Base-by-base conservation (phyloP, 2,329 filamentous ascomycete genomes). In the Epichloe amarillans region DNA sequence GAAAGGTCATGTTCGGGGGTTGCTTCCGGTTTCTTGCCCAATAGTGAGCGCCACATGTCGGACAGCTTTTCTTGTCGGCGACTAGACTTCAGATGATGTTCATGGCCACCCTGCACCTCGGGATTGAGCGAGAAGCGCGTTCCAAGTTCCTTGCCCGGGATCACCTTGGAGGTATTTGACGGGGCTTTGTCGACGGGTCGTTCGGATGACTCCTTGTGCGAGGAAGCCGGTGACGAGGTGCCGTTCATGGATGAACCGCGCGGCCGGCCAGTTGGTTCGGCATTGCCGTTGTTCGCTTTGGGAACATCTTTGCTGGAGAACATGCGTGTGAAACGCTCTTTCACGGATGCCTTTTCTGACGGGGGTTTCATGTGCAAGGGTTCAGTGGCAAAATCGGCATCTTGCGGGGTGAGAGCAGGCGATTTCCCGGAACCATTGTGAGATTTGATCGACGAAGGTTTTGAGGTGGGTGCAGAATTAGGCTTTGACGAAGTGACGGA, bases 31-130 rank as follows among this genome's bases (percentile, higher is more conserved):
- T 88, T 90, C 68, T 86, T 88, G 56, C 88, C 88, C 49, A 97
- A 77, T 59, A 96, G 79, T 58, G 84, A 83, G 58, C 89, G 85
- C 68, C 95, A 84, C 81, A 97, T 87, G 66, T 94, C 89, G 19
- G 86, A 84, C 51, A 98, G 75, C 70, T 96, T 97, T 69, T 98
- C 91, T 67, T 98, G 91, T 52, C 93, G 81, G 64, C 88, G 88
- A 54, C 87, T 86, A 54, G 87, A 90, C 70, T 88, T 93, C 56
- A 98, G 80, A 60, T 88, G 81, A 65, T 98, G 93, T 61, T 86
- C 83, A 62, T 98, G 93, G 37, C 82, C 78, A 56, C 87, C 86
- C 55, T 84, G 72, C 6, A 70, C 66, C 5, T 76, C 73, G 21
- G 71, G 56, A 50, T 73, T 71, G 42, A 70, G 47, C 30, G 75